Base-by-base conservation (phyloP, 2,329 filamentous ascomycete species). In the Fusarium lateritium region DNA sequence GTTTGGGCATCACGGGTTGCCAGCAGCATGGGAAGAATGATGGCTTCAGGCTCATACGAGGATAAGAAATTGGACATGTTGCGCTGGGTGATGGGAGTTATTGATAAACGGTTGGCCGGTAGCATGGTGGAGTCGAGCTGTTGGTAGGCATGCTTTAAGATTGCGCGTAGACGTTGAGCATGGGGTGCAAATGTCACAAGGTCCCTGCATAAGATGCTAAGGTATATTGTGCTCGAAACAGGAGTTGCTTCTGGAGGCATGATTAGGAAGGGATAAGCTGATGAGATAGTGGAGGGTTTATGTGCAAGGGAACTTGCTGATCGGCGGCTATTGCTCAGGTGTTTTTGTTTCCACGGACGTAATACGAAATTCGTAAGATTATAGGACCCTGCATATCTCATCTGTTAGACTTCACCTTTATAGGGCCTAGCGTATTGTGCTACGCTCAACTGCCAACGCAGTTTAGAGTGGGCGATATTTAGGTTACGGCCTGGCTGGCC, bases 81-180 rank as follows among this genome's bases (percentile, higher is more conserved):
- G 47, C 42, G 34, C 22, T 39, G 45, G 43, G 49, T 59, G 44
- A 64, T 17, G 44, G 22, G 34, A 50, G 39, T 33, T 52, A 51
- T 42, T 61, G 38, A 59, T 33, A n/a, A n/a, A 38, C 33, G 5
- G 40, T 61, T 66, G 50, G 17, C 42, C 15, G 34, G 46, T 34
- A 59, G 24, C 34, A 33, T 56, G 44, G 51, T 57, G 52, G 51
- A 33, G 26, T 42, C 26, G 31, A 40, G 31, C 7, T 11, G 36
- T 46, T 24, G 42, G 36, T n/a, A 69, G 66, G 66, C 56, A 69
- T 69, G 66, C 38, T 38, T 40, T 56, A 53, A 69, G 53, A 70
- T 69, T 70, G 56, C 56, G 62, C 49, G 66, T 67, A 62, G 44
- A 44, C 42, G 39, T 24, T 49, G 15, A 53, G 36, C 42, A 36